These are phyloP conservation scores for Pyrus betulifolia DNA, from an alignment of 306 rosid genomes.

Conservation along the genomic window DNA sequence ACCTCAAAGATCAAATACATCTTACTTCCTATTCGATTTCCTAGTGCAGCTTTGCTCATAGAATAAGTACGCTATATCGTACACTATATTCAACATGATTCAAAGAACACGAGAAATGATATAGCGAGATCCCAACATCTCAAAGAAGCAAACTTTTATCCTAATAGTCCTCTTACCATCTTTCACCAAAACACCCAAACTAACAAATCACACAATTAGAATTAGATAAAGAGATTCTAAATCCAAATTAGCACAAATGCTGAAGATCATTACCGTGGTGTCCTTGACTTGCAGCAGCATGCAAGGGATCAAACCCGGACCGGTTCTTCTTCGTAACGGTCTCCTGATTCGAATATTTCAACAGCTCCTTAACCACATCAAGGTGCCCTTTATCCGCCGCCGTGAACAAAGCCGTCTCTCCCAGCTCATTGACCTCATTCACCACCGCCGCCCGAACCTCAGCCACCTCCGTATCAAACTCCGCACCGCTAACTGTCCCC, in stretches of 20 bases:
- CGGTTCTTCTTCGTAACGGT: constrained; percentile 62
- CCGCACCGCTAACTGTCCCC: constrained; percentile 55
- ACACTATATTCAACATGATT: neutral
- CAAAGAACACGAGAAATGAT: neutral
- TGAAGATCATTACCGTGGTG: constrained; percentile 55
- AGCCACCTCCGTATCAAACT: constrained; percentile 69
- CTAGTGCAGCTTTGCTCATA: too few species aligned
- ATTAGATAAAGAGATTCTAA: neutral
- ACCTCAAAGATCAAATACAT: neutral
- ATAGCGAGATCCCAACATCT: neutral
- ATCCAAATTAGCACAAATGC: neutral
- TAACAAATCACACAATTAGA: neutral
- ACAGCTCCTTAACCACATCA: constrained; percentile 74
- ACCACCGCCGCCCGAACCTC: constrained; percentile 78
- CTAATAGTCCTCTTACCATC: neutral
- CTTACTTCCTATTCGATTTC: neutral
- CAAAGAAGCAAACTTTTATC: neutral
- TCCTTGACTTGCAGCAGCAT: constrained; percentile 84
- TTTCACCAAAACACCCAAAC: neutral
- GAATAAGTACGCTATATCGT: neutral
- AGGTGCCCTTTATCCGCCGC: constrained; percentile 88
- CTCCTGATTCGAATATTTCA: constrained; percentile 55
- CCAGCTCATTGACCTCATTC: constrained; percentile 84
- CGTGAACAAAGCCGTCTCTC: constrained; percentile 75
- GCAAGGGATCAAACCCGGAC: constrained; percentile 73